phyloP scores from a whole-genome alignment of 805 yeast species.

The Candida sithepensis region DNA sequence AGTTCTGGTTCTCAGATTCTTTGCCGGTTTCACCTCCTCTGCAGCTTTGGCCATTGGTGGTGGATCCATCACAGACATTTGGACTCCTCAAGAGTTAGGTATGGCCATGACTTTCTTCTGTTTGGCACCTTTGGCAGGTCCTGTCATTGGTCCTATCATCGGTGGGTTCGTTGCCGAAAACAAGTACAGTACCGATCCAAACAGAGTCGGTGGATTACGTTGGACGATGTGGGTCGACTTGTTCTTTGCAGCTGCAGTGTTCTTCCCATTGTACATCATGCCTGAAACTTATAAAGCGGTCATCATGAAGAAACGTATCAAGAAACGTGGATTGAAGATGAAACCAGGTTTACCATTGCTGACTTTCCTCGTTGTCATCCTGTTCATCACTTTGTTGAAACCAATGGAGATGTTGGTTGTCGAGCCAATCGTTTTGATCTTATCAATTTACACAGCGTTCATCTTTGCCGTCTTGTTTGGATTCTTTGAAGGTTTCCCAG shows the following conservation, averaged over 20 bases:
- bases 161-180: conserved; percentile 66
- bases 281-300: conserved; percentile 77
- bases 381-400: conserved; percentile 50
- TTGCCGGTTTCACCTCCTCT: conserved; percentile 72
- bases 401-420: conserved; percentile 66
- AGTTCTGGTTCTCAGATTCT: conserved; percentile 65
- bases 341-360: conserved; percentile 32
- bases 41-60: conserved; percentile 84
- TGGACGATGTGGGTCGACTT: conserved; percentile 73
- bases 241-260: conserved; percentile 60
- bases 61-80: conserved; percentile 78
- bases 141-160: conserved; percentile 70
- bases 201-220: conserved; percentile 48
- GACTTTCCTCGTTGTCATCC: conserved; percentile 41
- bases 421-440: conserved; percentile 72
- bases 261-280: conserved; percentile 39
- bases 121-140: conserved; percentile 77
- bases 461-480: conserved; percentile 77
- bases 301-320: conserved; percentile 57
- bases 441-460: conserved; percentile 68
- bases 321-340: conserved; percentile 52
- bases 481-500: conserved; percentile 76
- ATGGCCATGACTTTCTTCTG: conserved; percentile 78
- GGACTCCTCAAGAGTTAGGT: conserved; percentile 63
- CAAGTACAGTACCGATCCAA: conserved; percentile 27